Conservation (phyloP, 2,329 filamentous ascomycete species). For the Trichoderma atrobrunneum region DNA sequence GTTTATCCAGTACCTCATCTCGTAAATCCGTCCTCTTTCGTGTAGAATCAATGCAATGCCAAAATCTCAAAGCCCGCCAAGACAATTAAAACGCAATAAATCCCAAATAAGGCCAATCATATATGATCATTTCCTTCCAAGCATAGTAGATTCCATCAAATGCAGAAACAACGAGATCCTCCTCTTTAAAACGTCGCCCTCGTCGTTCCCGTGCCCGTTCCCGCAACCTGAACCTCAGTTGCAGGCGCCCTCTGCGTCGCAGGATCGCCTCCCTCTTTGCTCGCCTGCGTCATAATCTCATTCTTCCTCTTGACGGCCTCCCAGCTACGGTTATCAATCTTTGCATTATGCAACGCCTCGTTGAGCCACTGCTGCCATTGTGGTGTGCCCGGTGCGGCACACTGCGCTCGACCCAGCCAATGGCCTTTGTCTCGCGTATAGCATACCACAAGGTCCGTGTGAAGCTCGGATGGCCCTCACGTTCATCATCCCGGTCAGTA, state of each 20-base stretch:
- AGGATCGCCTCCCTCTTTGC: slow-evolving; percentile 25
- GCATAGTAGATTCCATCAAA: neutral
- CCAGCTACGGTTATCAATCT: slow-evolving; percentile 37
- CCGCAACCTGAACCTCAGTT: slow-evolving; percentile 25
- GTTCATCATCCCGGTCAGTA: slow-evolving; percentile 31
- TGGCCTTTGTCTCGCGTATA: slow-evolving; percentile 52
- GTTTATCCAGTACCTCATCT: neutral
- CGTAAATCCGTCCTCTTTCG: neutral
- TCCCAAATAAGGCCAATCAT: neutral
- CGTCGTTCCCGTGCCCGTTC: neutral
- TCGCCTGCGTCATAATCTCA: slow-evolving; percentile 42
- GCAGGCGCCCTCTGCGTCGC: slow-evolving; percentile 33
- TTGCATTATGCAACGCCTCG: slow-evolving; percentile 45
- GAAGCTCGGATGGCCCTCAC: slow-evolving; percentile 46
- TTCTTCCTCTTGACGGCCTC: slow-evolving; percentile 49
- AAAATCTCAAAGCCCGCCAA: neutral
- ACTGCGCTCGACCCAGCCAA: slow-evolving; percentile 51
- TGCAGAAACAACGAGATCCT: neutral
- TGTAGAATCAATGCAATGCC: neutral
- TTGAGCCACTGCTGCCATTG: slow-evolving; percentile 55
- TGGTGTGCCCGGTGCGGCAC: slow-evolving; percentile 50
- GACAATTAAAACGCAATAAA: neutral
- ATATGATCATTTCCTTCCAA: neutral
- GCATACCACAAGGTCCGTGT: slow-evolving; percentile 59
- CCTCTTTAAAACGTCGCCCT: slow-evolving; percentile 26